Base-by-base conservation (phyloP, 176 grass and related monocot genomes). In the Urochloa ruziziensis region DNA sequence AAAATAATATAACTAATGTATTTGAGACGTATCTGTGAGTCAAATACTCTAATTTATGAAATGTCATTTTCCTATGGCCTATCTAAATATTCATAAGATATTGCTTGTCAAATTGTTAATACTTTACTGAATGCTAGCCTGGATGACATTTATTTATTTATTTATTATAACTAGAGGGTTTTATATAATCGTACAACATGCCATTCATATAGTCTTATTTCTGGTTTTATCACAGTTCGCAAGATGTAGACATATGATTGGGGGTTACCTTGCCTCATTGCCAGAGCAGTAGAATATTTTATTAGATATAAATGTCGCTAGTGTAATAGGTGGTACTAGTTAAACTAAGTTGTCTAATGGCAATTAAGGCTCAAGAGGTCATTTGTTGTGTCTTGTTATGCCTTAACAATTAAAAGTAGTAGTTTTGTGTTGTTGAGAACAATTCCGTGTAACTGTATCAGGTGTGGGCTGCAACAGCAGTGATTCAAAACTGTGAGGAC, bases 401-500 rank as follows among this genome's bases (percentile, higher is more conserved):
- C n/a, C n/a, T n/a, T n/a, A n/a, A n/a, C n/a, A n/a, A n/a, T n/a
- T n/a, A n/a, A n/a, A n/a, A n/a, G n/a, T n/a, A n/a, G n/a, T n/a
- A n/a, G n/a, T n/a, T 43, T 39, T 70, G 46, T 87, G 24, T 44
- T 68, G 32, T 80, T 83, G 42, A 51, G n/a, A 12, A 15, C 28
- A 54, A 42, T 80, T 30, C 70, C 9, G 40, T 89, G 37, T 56
- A 71, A 80, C 62, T 78, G 65, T 74, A 67, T 80, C n/a, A n/a
- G n/a, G 88, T 93, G 28, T 89, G 79, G 88, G 90, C 88, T 81
- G 90, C 92, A 71, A 81, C 87, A 81, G 70, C 90, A 77, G 86
- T 92, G 83, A 98, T 98, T 79, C 58, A 88, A 34, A 89, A 94
- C 75, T 82, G 83, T 63, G 70, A 88, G 84, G 92, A 94, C 47